These are phyloP conservation scores for Solanum etuberosum DNA, from an alignment of 257 asterid genomes.

Conservation along the genomic window DNA sequence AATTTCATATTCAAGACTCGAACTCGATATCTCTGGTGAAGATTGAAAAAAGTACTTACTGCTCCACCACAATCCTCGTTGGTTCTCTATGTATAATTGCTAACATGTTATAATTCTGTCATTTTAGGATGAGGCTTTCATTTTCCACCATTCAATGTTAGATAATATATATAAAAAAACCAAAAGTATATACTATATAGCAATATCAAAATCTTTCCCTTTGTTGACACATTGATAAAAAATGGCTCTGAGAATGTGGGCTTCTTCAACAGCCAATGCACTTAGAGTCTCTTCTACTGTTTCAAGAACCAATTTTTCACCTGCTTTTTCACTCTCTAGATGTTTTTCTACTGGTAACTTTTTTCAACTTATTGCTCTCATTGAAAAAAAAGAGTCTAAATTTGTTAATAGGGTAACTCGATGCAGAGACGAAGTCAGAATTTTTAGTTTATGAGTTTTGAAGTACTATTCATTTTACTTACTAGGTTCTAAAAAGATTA, in stretches of 20 bases:
- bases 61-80: neutral
- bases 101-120: neutral
- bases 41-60: no score
- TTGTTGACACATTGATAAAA: neutral
- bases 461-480: neutral
- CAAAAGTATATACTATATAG: neutral
- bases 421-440: neutral
- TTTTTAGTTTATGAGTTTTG: neutral
- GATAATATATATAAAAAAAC: conserved; percentile 22
- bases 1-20: rapidly evolving
- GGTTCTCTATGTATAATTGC: neutral
- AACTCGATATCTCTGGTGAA: neutral
- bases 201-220: neutral
- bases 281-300: conserved; percentile 37
- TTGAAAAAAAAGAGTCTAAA: neutral
- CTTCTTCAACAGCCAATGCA: conserved; percentile 94
- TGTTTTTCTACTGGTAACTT: conserved; percentile 61
- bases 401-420: neutral
- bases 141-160: conserved; percentile 53
- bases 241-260: conserved; percentile 93
- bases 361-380: neutral
- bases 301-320: conserved; percentile 21
- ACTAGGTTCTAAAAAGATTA: neutral
- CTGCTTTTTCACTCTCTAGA: conserved; percentile 64
- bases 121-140: conserved; percentile 58